phyloP scores from a whole-genome alignment of 345 rosid species.

The Arabidopsis arenosa region DNA sequence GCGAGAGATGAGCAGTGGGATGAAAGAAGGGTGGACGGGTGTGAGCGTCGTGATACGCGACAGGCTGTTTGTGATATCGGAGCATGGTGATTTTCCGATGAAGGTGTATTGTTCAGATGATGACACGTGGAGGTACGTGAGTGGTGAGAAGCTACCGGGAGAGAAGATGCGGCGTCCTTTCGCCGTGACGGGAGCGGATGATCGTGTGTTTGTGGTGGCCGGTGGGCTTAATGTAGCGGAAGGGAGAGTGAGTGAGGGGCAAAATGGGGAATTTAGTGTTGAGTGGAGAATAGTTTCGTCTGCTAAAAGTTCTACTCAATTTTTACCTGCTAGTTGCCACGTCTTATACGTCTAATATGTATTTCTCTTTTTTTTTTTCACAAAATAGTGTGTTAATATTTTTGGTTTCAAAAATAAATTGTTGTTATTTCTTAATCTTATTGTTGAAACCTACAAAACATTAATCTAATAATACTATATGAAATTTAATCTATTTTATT shows the following conservation, averaged over 20 bases:
- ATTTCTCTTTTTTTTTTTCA: too few species aligned
- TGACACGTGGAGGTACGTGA: conserved; percentile 65
- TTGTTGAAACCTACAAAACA: too few species aligned
- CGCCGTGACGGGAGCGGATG: conserved; percentile 55
- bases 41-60: conserved; percentile 51
- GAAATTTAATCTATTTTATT: too few species aligned
- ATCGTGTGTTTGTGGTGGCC: conserved; percentile 60
- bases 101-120: conserved; percentile 55
- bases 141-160: conserved; percentile 60
- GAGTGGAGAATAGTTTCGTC: conserved; percentile 58
- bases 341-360: conserved; percentile 54
- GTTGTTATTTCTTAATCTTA: too few species aligned
- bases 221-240: conserved; percentile 61
- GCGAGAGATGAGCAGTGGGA: conserved; percentile 63
- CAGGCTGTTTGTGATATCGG: conserved; percentile 63
- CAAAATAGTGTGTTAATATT: too few species aligned
- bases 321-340: conserved; percentile 66
- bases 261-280: conserved; percentile 47
- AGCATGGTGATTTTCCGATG: conserved; percentile 69
- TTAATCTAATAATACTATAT: too few species aligned
- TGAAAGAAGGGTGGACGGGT: conserved; percentile 85
- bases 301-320: conserved; percentile 47
- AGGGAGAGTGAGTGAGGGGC: conserved; percentile 48
- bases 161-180: conserved; percentile 57
- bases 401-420: too few species aligned